Evolutionary conservation across 1,284 basidiomycete genomes (phyloP).

Genomic region (Malassezia slooffiae): DNA sequence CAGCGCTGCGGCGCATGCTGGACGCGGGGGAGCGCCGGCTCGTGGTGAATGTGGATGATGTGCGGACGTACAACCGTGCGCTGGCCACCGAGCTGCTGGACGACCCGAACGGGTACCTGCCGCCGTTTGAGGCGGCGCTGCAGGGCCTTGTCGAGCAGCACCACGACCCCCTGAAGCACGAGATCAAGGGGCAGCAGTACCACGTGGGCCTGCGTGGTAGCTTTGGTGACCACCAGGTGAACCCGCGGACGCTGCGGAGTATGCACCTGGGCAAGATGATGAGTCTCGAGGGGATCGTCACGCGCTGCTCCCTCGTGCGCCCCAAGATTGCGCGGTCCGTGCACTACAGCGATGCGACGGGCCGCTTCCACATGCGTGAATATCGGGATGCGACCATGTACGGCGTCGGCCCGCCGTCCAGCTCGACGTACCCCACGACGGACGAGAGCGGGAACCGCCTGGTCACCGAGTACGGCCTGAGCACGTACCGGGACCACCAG

Average conservation of each 20-base stretch:
- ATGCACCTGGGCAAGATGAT: slow-evolving; percentile 90
- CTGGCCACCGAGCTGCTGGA: slow-evolving; percentile 59
- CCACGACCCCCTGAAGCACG: slow-evolving; percentile 69
- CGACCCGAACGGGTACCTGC: slow-evolving; percentile 76
- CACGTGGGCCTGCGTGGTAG: slow-evolving; percentile 90
- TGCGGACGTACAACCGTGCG: slow-evolving; percentile 76
- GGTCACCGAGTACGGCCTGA: slow-evolving; percentile 84
- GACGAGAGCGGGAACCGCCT: slow-evolving; percentile 79
- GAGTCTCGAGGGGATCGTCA: slow-evolving; percentile 94
- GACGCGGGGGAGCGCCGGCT: slow-evolving; percentile 73
- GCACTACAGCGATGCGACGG: slow-evolving; percentile 82
- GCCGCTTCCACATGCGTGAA: slow-evolving; percentile 71
- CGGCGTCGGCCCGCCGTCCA: slow-evolving; percentile 52
- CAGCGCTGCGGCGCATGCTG: slow-evolving; percentile 75
- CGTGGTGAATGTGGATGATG: slow-evolving; percentile 89
- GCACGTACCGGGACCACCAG: slow-evolving; percentile 90
- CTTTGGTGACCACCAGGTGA: slow-evolving; percentile 98
- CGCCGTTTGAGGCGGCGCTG: slow-evolving; percentile 81
- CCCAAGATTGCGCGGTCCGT: slow-evolving; percentile 96
- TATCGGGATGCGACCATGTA: slow-evolving; percentile 91
- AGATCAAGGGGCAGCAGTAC: slow-evolving; percentile 58
- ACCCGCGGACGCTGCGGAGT: slow-evolving; percentile 78
- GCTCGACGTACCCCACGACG: slow-evolving; percentile 60
- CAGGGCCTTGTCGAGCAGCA: slow-evolving; percentile 62
- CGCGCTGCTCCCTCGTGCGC: slow-evolving; percentile 90